Conservation (phyloP, 371 early-diverging fungal species). For the Blakeslea trispora region DNA sequence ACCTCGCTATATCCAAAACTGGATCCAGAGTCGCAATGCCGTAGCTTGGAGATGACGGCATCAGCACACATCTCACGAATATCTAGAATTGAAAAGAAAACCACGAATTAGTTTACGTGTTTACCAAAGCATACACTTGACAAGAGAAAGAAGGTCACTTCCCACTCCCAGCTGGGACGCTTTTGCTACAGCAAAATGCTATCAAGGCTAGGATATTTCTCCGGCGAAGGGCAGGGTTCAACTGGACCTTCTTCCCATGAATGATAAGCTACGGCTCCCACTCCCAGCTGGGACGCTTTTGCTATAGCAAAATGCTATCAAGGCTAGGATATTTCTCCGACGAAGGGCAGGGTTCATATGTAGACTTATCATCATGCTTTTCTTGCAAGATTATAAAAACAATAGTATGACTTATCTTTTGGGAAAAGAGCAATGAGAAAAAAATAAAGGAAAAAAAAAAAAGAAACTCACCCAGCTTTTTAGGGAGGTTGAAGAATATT, state of each 20-base stretch:
- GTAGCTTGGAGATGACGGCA: no score
- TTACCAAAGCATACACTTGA: constrained; percentile 1
- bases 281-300: constrained; percentile 18
- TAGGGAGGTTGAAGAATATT: no score
- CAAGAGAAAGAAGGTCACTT: constrained; percentile 17
- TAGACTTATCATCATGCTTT: constrained; percentile 26
- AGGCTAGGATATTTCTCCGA: constrained; percentile 26
- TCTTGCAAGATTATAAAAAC: constrained; percentile 25
- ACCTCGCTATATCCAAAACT: no score
- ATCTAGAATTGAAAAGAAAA: constrained; percentile 10
- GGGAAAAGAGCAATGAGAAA: no score
- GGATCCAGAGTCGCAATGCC: no score
- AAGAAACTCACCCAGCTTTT: no score
- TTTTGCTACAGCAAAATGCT: constrained; percentile 5
- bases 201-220: constrained; percentile 22
- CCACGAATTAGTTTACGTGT: constrained; percentile 10
- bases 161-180: constrained; percentile 20
- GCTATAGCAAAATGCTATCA: constrained; percentile 1
- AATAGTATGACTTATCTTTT: constrained; percentile 23
- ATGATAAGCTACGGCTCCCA: constrained; percentile 3
- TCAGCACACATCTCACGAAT: no score
- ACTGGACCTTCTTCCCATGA: no score
- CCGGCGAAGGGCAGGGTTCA: constrained; percentile 25
- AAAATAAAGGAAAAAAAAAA: no score
- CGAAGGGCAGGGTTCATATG: constrained; percentile 30